A percentile compares a stretch with the other conserved stretches of the same genome.
Conservation (phyloP, 192 early-diverging fungal genomes). For the Gamsiella multidivaricata region DNA sequence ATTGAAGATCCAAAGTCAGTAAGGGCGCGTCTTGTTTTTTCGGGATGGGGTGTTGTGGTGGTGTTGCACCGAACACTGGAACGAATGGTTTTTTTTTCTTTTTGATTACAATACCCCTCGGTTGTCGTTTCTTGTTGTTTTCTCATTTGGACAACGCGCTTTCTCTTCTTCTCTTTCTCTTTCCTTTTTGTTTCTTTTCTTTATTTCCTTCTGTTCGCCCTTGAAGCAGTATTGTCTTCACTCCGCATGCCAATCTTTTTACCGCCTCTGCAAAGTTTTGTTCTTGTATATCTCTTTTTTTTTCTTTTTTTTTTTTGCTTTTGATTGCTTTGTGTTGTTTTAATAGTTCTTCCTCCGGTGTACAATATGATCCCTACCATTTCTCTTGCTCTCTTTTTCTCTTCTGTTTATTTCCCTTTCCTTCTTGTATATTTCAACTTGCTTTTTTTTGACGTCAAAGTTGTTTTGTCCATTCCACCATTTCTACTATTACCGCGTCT, state of each 20-base stretch:
- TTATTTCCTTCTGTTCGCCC: constrained; percentile 9
- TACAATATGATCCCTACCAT: neutral
- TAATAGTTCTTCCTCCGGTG: neutral
- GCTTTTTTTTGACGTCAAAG: too few species aligned
- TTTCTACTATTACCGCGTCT: too few species aligned
- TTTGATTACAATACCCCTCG: too few species aligned
- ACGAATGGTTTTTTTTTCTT: neutral
- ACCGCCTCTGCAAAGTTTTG: constrained; percentile 31
- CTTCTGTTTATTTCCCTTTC: neutral
- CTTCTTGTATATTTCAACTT: neutral
- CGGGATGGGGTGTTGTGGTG: too few species aligned
- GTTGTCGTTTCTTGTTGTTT: constrained; percentile 5
- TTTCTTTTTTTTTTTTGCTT: constrained; percentile 3
- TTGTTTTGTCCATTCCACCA: too few species aligned
- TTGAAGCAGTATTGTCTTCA: neutral
- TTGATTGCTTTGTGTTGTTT: neutral
- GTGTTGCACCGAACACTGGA: neutral
- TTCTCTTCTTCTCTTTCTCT: constrained; percentile 14
- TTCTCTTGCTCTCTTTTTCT: neutral
- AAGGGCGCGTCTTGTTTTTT: neutral
- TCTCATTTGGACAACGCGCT: neutral
- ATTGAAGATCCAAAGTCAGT: constrained; percentile 60
- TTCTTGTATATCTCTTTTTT: constrained; percentile 17
- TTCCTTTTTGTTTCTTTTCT: constrained; percentile 5
- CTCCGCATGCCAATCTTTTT: constrained; percentile 37